Evolutionary conservation across 345 rosid species (phyloP), one percentile per base, ranked within the genome.

Genomic region (Eutrema japonicum): DNA sequence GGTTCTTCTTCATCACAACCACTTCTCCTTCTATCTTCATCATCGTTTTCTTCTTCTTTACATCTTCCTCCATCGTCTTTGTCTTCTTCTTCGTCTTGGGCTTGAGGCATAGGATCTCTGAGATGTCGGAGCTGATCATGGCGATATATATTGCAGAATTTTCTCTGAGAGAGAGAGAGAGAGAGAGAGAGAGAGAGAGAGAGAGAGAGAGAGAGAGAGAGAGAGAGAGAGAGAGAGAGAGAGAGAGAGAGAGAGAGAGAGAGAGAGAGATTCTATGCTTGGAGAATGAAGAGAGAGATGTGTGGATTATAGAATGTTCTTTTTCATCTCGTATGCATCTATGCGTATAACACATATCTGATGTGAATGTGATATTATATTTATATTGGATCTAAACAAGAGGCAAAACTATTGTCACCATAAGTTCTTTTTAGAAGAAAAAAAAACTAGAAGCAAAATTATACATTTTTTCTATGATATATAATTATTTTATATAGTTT

Each of bases 1-100:
- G 61, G 50, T 91, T 89, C 80, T 89, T 91, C 81, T 87, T 89
- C 97, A 91, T 91, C 64, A 88, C 75, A 48, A 84, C 75, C 3
- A 87, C 87, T 46, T 77, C 82, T 59, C 89, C 95, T 47, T 66
- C 64, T 46, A 89, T 80, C 83, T 78, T 85, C 82, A 48, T 55
- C 36, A 7, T 64, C 38, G 37, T 78, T 30, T 12, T 60, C 36
- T 27, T 75, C 43, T 37, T 78, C 43, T 35, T 69, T 60, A 37
- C 57, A 56, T 62, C 75, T 70, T 72, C 79, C 9, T 68, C 59
- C 60, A 42, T 73, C 1, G 18, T 13, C 63, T 35, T 64, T 68
- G 71, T 74, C 70, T 61, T 71, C 18, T 54, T 58, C 26, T 8
- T 42, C 9, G 65, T 42, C 63, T 72, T 80, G 7, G 84, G 80